Evolutionary conservation across 140 eudicot species (phyloP), one percentile per base, ranked within the genome.

Genomic region (Cichorium intybus): DNA sequence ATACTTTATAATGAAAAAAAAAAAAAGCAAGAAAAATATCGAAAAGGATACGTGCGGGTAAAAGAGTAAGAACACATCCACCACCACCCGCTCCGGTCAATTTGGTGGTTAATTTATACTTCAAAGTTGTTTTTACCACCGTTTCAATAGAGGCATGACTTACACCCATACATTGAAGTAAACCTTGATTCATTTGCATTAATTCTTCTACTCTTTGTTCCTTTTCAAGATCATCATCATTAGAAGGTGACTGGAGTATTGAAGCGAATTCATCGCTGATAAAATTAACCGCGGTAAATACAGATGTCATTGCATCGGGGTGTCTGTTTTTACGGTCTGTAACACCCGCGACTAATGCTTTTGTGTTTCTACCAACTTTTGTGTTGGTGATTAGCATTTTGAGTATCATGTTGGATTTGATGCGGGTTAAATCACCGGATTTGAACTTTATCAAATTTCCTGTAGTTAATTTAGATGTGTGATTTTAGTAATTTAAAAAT

Each of bases 71-170:
- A 73, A 94, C 99, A 39, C 97, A 94, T 75, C 99, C 99, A 59
- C 99, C 99, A 16, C 99, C 99, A 60, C 99, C 99, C 51, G 99
- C 99, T 74, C 99, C 99, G 9, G 99, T 94, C 66, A 94, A 72
- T 58, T 94, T 94, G 65, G 99, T 70, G 28, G 89, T 61, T 15
- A 94, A 71, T 41, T 86, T 85, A 80, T 89, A 89, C 56, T 94
- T 94, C 31, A 75, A 26, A 12, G 99, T 89, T 24, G 87, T 80
- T 43, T 72, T 75, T 34, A 86, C 72, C 60, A 94, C 95, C 8
- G 85, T 84, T 68, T 94, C 99, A 17, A 94, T 89, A 61, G 95
- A 77, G 61, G 85, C 84, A 70, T 94, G 99, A 81, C 95, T 94
- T 70, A 94, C 99, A 28, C 99, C 97, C 99, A 94, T 94, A 66